Percentiles rank a stretch among this genome's conserved stretches.
Evolutionary conservation across 2,329 filamentous ascomycete genomes (phyloP).

Genomic region (Elsinoe fawcettii): DNA sequence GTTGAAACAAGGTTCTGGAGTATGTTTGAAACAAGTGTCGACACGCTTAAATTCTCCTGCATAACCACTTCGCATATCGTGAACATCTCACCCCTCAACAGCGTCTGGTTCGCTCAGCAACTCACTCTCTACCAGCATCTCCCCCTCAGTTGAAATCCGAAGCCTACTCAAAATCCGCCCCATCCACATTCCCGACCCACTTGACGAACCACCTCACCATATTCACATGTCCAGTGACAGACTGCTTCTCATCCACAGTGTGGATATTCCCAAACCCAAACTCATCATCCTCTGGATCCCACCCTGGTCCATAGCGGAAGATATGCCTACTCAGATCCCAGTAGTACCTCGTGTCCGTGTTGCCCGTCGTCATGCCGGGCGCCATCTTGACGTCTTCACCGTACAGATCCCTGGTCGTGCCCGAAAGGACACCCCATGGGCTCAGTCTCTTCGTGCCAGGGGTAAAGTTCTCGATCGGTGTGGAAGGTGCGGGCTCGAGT

Average conservation of each 20-base stretch:
- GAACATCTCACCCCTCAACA: too few species aligned
- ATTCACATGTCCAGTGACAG: constrained; percentile 36
- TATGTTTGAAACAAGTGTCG: too few species aligned
- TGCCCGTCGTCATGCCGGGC: constrained; percentile 32
- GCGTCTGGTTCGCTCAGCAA: too few species aligned
- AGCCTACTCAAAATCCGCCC: constrained; percentile 29
- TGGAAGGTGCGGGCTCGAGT: constrained; percentile 29
- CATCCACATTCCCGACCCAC: constrained; percentile 41
- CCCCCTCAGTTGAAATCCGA: not conserved
- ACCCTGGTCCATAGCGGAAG: constrained; percentile 32
- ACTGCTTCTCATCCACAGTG: constrained; percentile 29
- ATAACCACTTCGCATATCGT: too few species aligned
- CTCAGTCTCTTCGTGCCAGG: constrained; percentile 25
- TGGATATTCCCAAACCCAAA: constrained; percentile 27
- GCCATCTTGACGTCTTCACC: constrained; percentile 34
- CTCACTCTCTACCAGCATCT: not conserved
- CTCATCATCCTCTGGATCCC: constrained; percentile 24
- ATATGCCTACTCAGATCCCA: constrained; percentile 32
- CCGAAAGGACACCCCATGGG: constrained; percentile 32
- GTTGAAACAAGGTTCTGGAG: too few species aligned
- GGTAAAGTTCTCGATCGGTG: constrained; percentile 31
- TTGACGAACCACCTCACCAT: constrained; percentile 37
- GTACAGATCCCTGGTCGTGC: constrained; percentile 38
- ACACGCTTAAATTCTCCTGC: too few species aligned
- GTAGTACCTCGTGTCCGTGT: constrained; percentile 31